Evolutionary conservation across 2,329 filamentous ascomycete genomes (phyloP), one percentile per base, ranked within the genome.

Genomic region (Fusarium stilboides): DNA sequence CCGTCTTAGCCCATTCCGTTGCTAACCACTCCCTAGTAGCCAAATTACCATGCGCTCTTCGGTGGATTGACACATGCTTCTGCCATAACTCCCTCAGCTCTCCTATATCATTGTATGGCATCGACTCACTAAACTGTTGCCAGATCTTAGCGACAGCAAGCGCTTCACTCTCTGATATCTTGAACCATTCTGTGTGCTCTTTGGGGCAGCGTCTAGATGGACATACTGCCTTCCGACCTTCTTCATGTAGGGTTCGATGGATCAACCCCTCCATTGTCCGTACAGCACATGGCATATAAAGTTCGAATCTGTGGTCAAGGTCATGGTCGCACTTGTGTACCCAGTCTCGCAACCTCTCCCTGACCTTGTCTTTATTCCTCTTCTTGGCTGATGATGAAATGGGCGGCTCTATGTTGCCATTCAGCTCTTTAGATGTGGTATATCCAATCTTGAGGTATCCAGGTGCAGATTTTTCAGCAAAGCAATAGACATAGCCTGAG

Each of bases 371-470:
- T 1, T 10, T 14, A 6, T 26, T 7, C 6, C 20, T 19, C 6
- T 37, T 36, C n/a, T 33, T 22, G 6, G 17, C 10, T 4, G 6
- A 9, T 8, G 37, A 36, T 26, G 44, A 31, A 6, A 13, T 8
- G 17, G 22, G 42, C 17, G 22, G 22, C 15, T 14, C 28, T 5
- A 20, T 17, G 0, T 13, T 3, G 13, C 13, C 45, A 3, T 53
- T 15, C 15, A 44, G 12, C 14, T 20, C 13, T 8, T 15, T 1
- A n/a, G 37, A 33, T 14, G 1, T 0, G 7, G 33, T 6, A 8
- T 13, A 31, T 15, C 65, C 60, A 7, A 69, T 69, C 13, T 69
- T 69, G 10, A 66, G 62, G 34, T 47, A 45, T 5, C 51, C 61
- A 20, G 39, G 55, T 17, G 12, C 12, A 6, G 61, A 51, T 17